Evolutionary conservation across 164 flowering plant genomes (phyloP), one percentile per base, ranked within the genome.

Genomic region (Vitis cinerea): DNA sequence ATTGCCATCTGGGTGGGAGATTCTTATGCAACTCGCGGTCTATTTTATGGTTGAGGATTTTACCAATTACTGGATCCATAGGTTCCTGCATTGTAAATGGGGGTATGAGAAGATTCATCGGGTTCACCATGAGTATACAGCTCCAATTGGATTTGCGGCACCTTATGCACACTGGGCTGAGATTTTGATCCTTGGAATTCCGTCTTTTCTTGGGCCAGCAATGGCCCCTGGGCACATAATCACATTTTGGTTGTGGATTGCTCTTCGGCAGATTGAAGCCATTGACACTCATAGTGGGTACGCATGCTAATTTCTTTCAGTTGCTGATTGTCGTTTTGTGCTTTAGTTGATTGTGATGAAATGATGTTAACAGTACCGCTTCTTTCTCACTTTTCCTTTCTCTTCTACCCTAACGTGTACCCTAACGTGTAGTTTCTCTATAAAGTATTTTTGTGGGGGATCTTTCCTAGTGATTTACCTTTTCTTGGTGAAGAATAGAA

Each of bases 241-340:
- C 67, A 92, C 98, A 1, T 87, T 94, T 70, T 90, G 97, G 97
- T 56, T 86, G 50, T 94, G 98, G 98, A 86, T 94, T 15, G 83
- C 74, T 69, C 72, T 94, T 49, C 80, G 98, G 75, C 98, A 94
- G 83, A 68, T 89, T 15, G 97, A 94, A 83, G 97, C 98, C 16
- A 88, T 94, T 71, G 97, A 92, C 51, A 92, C 98, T 0, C 98
- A 94, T 77, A 84, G 94, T 62, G 98, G 97, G 98, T 94, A 85
- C 13, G 84, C 74, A 52, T 77, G 73, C 77, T 65, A 2, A 58
- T 44, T 61, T 31, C 15, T 47, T 55, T 67, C 31, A 27, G 51
- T 63, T 59, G 51, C 31, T 61, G 3, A 1, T 31, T 50, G 56
- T 54, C 16, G 56, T 65, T 81, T 66, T 63, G 49, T 63, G 29